Percentiles rank a stretch among this genome's conserved stretches.
Conservation (phyloP, 2,329 filamentous ascomycete species). For the Colletotrichum plurivorum region DNA sequence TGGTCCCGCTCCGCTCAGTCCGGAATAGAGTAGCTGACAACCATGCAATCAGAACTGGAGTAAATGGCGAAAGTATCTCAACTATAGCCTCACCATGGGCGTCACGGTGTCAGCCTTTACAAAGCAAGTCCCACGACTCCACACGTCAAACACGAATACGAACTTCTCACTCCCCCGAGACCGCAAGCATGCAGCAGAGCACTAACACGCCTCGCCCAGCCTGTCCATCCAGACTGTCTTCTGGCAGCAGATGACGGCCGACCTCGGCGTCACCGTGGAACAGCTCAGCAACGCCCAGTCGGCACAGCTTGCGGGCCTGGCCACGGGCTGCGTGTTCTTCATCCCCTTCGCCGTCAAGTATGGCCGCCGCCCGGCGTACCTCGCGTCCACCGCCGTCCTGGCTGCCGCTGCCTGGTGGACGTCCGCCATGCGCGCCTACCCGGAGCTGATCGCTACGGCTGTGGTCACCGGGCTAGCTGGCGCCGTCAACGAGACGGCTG, state of each 20-base stretch:
- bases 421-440: conserved; percentile 30
- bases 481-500: conserved; percentile 55
- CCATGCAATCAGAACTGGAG: conserved; percentile 48
- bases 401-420: conserved; percentile 39
- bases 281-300: conserved; percentile 48
- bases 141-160: too few relatives aligned
- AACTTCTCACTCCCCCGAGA: too few relatives aligned
- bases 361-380: conserved; percentile 50
- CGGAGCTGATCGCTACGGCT: conserved; percentile 37
- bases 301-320: conserved; percentile 49
- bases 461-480: conserved; percentile 51
- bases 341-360: conserved; percentile 53
- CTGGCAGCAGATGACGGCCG: conserved; percentile 51
- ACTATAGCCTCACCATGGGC: conserved; percentile 46
- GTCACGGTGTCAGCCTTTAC: conserved; percentile 49
- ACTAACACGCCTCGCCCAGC: conserved; percentile 1
- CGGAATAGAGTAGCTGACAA: neutral
- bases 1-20: too few relatives aligned
- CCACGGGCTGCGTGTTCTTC: conserved; percentile 51
- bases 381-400: conserved; percentile 42
- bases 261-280: conserved; percentile 45
- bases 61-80: conserved; percentile 47
- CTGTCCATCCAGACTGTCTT: conserved; percentile 46
- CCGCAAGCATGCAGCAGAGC: too few relatives aligned
- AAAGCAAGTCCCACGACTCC: conserved; percentile 30